Conservation (phyloP, 73 alveolate genomes). For the Paramecium biaurelia region DNA sequence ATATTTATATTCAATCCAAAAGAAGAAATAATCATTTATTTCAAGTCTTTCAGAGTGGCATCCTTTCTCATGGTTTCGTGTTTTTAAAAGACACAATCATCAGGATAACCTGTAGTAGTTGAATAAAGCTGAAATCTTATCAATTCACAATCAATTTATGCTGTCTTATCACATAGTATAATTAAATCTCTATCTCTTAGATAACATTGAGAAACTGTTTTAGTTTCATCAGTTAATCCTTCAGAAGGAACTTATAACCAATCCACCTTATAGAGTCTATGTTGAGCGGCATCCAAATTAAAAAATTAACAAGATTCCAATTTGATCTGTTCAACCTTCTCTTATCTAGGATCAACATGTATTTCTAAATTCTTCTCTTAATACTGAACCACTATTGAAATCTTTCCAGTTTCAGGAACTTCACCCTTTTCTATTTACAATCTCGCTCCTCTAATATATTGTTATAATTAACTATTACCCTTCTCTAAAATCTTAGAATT, state of each 20-base stretch:
- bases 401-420: slow-evolving; percentile 69
- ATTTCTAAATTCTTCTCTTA: slow-evolving; percentile 40
- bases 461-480: background rate
- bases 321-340: slow-evolving; percentile 69
- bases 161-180: background rate
- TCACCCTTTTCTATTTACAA: slow-evolving; percentile 74
- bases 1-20: background rate
- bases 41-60: background rate
- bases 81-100: background rate
- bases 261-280: slow-evolving; percentile 74
- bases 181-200: slow-evolving; percentile 32
- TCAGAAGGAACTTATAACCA: slow-evolving; percentile 70
- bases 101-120: slow-evolving; percentile 40
- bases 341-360: slow-evolving; percentile 59
- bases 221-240: slow-evolving; percentile 67
- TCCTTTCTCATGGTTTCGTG: slow-evolving; percentile 27
- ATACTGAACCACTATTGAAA: slow-evolving; percentile 61
- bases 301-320: slow-evolving; percentile 65
- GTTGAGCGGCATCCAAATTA: slow-evolving; percentile 58
- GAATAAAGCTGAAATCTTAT: background rate
- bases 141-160: background rate
- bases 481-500: slow-evolving; percentile 11
- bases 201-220: background rate
- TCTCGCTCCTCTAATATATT: slow-evolving; percentile 67
- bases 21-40: background rate